Base-by-base conservation (phyloP, 2,329 filamentous ascomycete genomes). In the Rachicladosporium sp. region DNA sequence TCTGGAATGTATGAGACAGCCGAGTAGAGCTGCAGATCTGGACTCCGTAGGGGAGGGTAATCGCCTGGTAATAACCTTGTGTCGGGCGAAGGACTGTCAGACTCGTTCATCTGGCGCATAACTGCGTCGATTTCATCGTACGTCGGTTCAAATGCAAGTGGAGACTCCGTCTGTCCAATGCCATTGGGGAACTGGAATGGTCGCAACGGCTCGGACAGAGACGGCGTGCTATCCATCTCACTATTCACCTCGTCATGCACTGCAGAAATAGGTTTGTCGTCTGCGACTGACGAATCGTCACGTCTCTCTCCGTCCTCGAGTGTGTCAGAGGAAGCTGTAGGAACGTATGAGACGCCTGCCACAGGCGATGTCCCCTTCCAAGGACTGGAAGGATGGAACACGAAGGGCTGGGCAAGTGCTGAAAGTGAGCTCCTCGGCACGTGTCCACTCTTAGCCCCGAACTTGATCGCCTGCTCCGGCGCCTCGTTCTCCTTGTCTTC, bases 41-140 rank as follows among this genome's bases (percentile, higher is more conserved):
- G 44, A 34, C 49, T 51, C 29, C 51, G 50, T 4, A 51, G 36
- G 8, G 47, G 51, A 11, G 43, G 44, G 15, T 19, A 19, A 19
- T 19, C 15, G 15, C 15, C 15, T 19, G 15, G 15, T 19, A 5
- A 19, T 19, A 19, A 19, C 15, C 15, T 19, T 19, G 15, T 19
- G 15, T 19, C 15, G 15, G 15, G 15, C 10, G 43, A 44, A 7
- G 37, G 33, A 42, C 37, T 42, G 34, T 47, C 43, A n/a, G 70
- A 65, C 10, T 67, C 58, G 51, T 86, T 80, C 51, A 95, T 73
- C 44, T 91, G 81, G 47, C 80, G 76, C 86, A 96, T 94, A 38
- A 95, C 78, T 33, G 82, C 85, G 64, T 95, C 88, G 52, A 95
- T 88, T 55, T 95, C 87, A 49, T 89, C 80, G 51, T 84, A 84